These are phyloP conservation scores for Avena eriantha DNA, from an alignment of 176 grass and related monocot genomes.

Conservation along the genomic window DNA sequence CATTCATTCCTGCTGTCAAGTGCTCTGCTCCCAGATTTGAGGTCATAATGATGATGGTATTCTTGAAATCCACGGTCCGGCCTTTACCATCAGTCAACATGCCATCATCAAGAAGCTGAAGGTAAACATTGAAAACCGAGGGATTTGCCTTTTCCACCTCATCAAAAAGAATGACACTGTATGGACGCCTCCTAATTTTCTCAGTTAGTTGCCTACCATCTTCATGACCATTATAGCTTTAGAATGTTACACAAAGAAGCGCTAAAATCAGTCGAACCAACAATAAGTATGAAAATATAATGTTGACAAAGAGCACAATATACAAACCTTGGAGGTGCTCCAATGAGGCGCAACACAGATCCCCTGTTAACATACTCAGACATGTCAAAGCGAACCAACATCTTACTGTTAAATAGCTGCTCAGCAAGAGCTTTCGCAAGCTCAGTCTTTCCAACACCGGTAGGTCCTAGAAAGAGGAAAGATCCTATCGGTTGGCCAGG, in stretches of 20 bases:
- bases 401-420: conserved; percentile 17
- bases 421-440: conserved; percentile 27
- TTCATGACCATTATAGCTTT: conserved; percentile 6
- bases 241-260: conserved; percentile 1
- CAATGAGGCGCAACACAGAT: conserved; percentile 19
- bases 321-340: conserved; percentile 21
- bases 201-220: conserved; percentile 6
- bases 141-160: conserved; percentile 13
- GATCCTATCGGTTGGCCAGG: conserved; percentile 22
- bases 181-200: conserved; percentile 10
- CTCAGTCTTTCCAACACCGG: conserved; percentile 14
- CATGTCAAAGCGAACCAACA: conserved; percentile 33
- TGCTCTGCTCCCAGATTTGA: conserved; percentile 24
- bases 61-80: conserved; percentile 14
- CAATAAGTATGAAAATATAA: neutral
- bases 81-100: conserved; percentile 20
- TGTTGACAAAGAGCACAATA: neutral
- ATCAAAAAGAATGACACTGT: conserved; percentile 16
- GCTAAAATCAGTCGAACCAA: neutral
- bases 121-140: conserved; percentile 10
- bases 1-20: conserved; percentile 11
- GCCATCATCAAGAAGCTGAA: conserved; percentile 21
- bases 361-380: neutral
- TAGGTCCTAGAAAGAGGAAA: conserved; percentile 29
- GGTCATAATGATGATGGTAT: conserved; percentile 29